Percentiles rank a stretch among this genome's conserved stretches.
Evolutionary conservation across 2,329 filamentous ascomycete species (phyloP).

Genomic region (Aspergillus ibericus): DNA sequence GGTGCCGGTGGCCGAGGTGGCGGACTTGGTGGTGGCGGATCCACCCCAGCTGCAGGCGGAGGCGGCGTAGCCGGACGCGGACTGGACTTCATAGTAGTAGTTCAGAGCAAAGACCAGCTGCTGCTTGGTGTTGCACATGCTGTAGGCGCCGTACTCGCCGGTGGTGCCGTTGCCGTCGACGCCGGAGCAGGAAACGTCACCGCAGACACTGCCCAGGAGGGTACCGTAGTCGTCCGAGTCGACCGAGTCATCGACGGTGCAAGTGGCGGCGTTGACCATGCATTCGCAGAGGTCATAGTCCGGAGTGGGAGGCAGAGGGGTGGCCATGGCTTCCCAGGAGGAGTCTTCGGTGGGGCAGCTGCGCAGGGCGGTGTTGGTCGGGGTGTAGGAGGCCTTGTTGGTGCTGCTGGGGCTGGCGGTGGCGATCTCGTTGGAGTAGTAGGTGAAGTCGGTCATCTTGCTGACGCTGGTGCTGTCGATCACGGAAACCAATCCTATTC

Average conservation of each 20-base stretch:
- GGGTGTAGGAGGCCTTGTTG: constrained; percentile 65
- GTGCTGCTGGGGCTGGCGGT: constrained; percentile 65
- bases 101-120: constrained; percentile 48
- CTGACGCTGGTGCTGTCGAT: constrained; percentile 64
- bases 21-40: constrained; percentile 38
- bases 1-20: constrained; percentile 36
- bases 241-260: constrained; percentile 57
- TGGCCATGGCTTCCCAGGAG: constrained; percentile 64
- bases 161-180: constrained; percentile 41
- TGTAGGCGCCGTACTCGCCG: constrained; percentile 48
- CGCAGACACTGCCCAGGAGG: constrained; percentile 61
- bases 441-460: constrained; percentile 71
- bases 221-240: constrained; percentile 31
- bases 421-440: constrained; percentile 67
- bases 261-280: constrained; percentile 72
- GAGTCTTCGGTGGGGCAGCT: constrained; percentile 66
- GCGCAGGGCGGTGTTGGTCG: constrained; percentile 67
- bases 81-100: constrained; percentile 45
- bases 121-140: constrained; percentile 46
- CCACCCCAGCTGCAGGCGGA: constrained; percentile 47
- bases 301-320: constrained; percentile 74
- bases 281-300: constrained; percentile 77
- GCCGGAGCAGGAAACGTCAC: constrained; percentile 41
- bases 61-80: constrained; percentile 24
- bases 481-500: constrained; percentile 47